Conservation (phyloP, 768 basidiomycete genomes). For the Hypholoma sublateritium region DNA sequence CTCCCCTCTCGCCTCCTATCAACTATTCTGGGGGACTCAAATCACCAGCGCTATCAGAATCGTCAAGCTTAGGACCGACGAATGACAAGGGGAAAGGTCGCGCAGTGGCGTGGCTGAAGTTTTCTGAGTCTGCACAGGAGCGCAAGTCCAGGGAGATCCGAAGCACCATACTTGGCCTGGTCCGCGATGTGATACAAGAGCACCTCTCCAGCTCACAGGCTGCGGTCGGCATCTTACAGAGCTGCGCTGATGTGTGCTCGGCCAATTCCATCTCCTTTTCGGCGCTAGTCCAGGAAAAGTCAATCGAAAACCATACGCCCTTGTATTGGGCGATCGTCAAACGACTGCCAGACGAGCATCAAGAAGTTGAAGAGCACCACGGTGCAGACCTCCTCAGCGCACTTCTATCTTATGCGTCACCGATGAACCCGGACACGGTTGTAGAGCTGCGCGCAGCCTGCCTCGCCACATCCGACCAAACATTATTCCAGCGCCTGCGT, state of each 20-base stretch:
- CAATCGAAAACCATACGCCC: slow-evolving; percentile 63
- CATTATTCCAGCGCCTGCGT: slow-evolving; percentile 58
- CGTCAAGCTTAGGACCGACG: slow-evolving; percentile 9
- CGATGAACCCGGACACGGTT: slow-evolving; percentile 40
- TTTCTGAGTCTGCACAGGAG: slow-evolving; percentile 22
- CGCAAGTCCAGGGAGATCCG: slow-evolving; percentile 49
- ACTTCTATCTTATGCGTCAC: slow-evolving; percentile 52
- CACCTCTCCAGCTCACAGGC: slow-evolving; percentile 29
- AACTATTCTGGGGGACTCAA: slow-evolving; percentile 10
- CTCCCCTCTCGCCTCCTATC: slow-evolving; percentile 5
- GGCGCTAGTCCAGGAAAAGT: slow-evolving; percentile 60
- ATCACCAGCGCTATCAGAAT: slow-evolving; percentile 9
- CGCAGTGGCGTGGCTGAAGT: slow-evolving; percentile 34
- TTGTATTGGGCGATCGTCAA: slow-evolving; percentile 71
- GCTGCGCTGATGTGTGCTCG: slow-evolving; percentile 62
- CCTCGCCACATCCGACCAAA: slow-evolving; percentile 58
- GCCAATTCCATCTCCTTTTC: slow-evolving; percentile 52
- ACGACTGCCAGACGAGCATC: slow-evolving; percentile 38
- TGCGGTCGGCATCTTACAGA: slow-evolving; percentile 48
- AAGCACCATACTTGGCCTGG: slow-evolving; percentile 49
- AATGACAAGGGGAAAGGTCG: slow-evolving; percentile 31
- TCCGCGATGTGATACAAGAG: slow-evolving; percentile 55
- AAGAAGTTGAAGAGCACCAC: slow-evolving; percentile 26
- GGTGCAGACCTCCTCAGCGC: slow-evolving; percentile 45
- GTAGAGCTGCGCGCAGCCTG: slow-evolving; percentile 70